Base-by-base conservation (phyloP, 768 basidiomycete genomes). In the Candolleomyces aberdarensis region DNA sequence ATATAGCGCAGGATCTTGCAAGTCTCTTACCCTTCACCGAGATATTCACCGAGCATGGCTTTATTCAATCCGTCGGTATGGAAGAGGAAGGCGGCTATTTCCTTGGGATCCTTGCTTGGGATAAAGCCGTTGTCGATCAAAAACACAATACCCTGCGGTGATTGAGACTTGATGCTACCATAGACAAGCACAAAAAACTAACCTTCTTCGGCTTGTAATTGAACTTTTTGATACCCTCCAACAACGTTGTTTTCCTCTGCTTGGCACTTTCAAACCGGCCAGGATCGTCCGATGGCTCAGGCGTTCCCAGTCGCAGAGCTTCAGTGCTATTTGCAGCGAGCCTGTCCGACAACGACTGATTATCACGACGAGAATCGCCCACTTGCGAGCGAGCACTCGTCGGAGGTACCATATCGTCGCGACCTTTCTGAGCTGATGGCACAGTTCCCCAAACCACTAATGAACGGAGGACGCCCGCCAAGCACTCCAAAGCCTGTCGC, bases 191-290 rank as follows among this genome's bases (percentile, higher is more conserved):
- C 26, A 47, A 46, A 48, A 9, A 19, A 70, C 88, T 50, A 68
- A 96, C 95, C 66, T 88, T 85, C 75, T 98, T 98, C n/a, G 96
- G 96, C 75, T 97, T 98, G 80, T 89, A 94, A 72, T 98, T 98
- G 75, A 99, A 99, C 74, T 94, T 94, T 74, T 91, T 95, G 74
- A 98, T 91, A 29, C 97, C 97, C 71, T 98, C 96, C 43, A 95
- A 76, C 31, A 98, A 73, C 0, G 91, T 96, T 39, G 93, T 98
- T 77, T 99, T 99, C 76, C 92, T 90, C 76, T 94, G 92, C 72
- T 97, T 98, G 11, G 95, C 97, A 62, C 84, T 95, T 77, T 98
- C 96, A 64, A 99, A 98, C 68, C 84, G 84, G 19, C 82, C 88
- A 1, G 96, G 96, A 71, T 98, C 96, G 68, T 98, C 97, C n/a